These are phyloP conservation scores for Dactylellina haptotyla DNA, from an alignment of 2,329 filamentous ascomycete species.

Conservation along the genomic window DNA sequence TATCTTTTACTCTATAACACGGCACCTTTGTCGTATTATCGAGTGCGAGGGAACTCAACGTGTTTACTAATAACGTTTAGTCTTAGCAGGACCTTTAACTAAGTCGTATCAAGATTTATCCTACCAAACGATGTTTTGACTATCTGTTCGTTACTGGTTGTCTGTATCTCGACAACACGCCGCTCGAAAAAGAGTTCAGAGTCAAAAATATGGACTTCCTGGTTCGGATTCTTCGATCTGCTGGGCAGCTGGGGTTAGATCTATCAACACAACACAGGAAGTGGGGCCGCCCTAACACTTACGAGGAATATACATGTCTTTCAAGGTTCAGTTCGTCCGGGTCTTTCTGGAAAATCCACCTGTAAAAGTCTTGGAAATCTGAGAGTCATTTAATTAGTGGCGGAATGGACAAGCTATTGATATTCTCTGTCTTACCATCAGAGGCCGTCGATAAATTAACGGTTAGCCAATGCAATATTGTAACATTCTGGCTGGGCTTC, in stretches of 20 bases:
- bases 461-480: conserved; percentile 22
- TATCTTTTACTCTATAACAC: conserved; percentile 15
- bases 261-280: background rate
- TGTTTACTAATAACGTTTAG: conserved; percentile 9
- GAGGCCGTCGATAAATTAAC: conserved; percentile 17
- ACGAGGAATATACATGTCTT: conserved; percentile 19
- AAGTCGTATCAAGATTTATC: background rate
- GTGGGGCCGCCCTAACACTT: background rate
- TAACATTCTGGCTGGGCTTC: background rate
- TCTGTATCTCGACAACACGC: conserved; percentile 21
- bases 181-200: conserved; percentile 26
- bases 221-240: background rate
- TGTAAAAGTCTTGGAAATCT: conserved; percentile 37
- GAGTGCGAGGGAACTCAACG: conserved; percentile 9
- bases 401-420: too few species aligned
- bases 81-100: background rate
- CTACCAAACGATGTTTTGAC: conserved; percentile 24
- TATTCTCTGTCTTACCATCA: background rate
- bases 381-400: background rate
- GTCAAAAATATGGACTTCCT: conserved; percentile 26
- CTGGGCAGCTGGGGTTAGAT: background rate
- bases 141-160: conserved; percentile 6
- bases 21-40: conserved; percentile 5
- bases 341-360: conserved; percentile 30
- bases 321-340: conserved; percentile 29